phyloP scores from a whole-genome alignment of 1,139 yeast genomes.

The Debaryomyces nepalensis region DNA sequence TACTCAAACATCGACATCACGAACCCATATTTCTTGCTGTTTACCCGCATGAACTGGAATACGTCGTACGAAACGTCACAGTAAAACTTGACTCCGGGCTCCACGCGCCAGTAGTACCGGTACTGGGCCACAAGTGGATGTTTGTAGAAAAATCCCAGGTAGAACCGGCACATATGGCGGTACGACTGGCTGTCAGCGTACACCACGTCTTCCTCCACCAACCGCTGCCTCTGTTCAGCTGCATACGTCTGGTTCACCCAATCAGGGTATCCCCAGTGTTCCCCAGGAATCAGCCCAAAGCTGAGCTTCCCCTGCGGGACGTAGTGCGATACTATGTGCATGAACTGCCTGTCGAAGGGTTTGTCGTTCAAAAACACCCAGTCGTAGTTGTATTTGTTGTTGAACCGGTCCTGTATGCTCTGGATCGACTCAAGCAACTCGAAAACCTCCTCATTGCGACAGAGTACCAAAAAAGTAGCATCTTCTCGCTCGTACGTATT shows the following conservation, averaged over 20 bases:
- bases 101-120: constrained; percentile 42
- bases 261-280: constrained; percentile 39
- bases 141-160: constrained; percentile 38
- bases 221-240: constrained; percentile 16
- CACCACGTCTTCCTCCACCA: constrained; percentile 22
- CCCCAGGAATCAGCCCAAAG: constrained; percentile 35
- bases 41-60: constrained; percentile 29
- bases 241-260: constrained; percentile 32
- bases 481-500: constrained; percentile 18
- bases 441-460: constrained; percentile 69
- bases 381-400: constrained; percentile 51
- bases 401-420: constrained; percentile 73
- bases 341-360: constrained; percentile 33
- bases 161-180: constrained; percentile 45
- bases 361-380: constrained; percentile 42
- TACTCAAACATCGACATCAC: constrained; percentile 38
- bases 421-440: constrained; percentile 63
- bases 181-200: constrained; percentile 39
- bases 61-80: constrained; percentile 39
- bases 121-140: constrained; percentile 36
- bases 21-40: constrained; percentile 33
- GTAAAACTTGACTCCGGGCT: constrained; percentile 34
- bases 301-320: constrained; percentile 29
- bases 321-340: constrained; percentile 24
- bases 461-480: constrained; percentile 76